Base-by-base conservation (phyloP, 192 early-diverging fungal species). In the Tieghemiomyces parasiticus region DNA sequence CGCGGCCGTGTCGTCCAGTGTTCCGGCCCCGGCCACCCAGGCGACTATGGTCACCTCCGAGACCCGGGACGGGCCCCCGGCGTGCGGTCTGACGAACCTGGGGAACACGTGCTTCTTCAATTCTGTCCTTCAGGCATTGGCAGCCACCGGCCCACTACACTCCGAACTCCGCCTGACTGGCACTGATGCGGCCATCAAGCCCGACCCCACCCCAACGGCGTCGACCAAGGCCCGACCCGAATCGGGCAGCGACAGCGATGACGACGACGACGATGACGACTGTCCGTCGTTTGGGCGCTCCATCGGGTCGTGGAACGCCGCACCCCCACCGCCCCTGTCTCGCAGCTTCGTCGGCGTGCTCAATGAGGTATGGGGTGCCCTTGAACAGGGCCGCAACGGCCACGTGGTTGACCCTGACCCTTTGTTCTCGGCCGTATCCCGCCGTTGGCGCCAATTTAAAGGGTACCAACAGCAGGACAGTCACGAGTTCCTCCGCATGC, bases 31-130 rank as follows among this genome's bases (percentile, higher is more conserved):
- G 24, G 3, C 22, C 49, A 3, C 26, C 22, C 20, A 22, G 20
- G 8, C 33, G n/a, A 58, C 33, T n/a, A 58, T 30, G 3, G 2
- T 20, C 32, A 6, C 24, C 29, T 46, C 16, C 45, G 2, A 1
- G 19, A 1, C 1, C 45, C 12, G 45, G 22, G 45, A 14, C 45
- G 16, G 19, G 48, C 34, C 59, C 2, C 46, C 50, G 6, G 66
- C 70, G 0, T 69, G 82, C 3, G 87, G 87, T 0, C 64, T 89
- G 14, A 60, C 48, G 16, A 89, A 89, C 58, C 71, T 89, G 48
- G 85, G 87, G 20, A 88, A 89, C 52, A 88, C 87, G 0, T 88
- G 87, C 61, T 88, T 89, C 54, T 89, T 89, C 68, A 89, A 88
- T 59, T 80, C 82, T 16, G 77, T 83, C 20, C 70, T 84, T 61